Percentiles rank a stretch among this genome's conserved stretches.
Conservation (phyloP, 176 grass and related monocot genomes). For the Rhynchospora pubera region DNA sequence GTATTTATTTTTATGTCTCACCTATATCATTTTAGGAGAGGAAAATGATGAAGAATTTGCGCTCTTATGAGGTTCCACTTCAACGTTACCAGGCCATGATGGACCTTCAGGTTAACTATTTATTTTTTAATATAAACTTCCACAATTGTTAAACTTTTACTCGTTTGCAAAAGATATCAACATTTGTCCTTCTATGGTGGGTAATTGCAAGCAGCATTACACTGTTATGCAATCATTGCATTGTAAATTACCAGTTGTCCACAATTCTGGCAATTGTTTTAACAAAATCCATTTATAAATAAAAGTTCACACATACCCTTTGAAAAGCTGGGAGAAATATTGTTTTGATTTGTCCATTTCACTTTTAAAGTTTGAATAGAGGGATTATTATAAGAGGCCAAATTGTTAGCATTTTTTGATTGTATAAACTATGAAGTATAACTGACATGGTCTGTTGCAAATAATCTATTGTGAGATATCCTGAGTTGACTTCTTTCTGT, state of each 20-base stretch:
- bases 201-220: neutral
- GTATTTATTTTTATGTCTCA: neutral
- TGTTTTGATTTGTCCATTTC: neutral
- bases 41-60: constrained; percentile 79
- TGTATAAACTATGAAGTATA: neutral
- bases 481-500: neutral
- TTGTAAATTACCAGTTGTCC: neutral
- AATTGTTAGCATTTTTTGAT: neutral
- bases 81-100: constrained; percentile 86
- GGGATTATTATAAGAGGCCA: neutral
- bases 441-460: neutral
- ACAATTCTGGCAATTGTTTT: neutral
- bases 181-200: neutral
- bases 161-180: neutral
- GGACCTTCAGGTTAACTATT: constrained; percentile 62
- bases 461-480: neutral
- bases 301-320: neutral
- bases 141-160: neutral
- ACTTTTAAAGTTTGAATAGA: neutral
- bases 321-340: neutral
- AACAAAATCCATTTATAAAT: neutral
- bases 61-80: constrained; percentile 72
- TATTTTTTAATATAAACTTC: neutral
- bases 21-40: constrained; percentile 58
- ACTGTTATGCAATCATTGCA: neutral